phyloP scores from a whole-genome alignment of 2,329 filamentous ascomycete species.

The Neodidymelliopsis sp. region DNA sequence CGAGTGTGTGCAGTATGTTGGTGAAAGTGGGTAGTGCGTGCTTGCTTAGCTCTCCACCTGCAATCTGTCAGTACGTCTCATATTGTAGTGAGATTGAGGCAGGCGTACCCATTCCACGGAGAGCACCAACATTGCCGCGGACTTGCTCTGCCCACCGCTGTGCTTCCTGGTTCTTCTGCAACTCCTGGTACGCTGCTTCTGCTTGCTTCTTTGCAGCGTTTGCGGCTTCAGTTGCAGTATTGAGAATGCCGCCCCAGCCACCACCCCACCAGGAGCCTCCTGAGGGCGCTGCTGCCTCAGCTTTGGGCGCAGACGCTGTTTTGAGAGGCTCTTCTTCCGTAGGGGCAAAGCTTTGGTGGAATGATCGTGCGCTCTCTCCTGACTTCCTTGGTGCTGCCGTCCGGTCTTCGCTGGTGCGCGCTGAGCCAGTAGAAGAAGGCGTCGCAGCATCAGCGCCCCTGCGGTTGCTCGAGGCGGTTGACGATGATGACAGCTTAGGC shows the following conservation, averaged over 20 bases:
- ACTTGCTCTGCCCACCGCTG: conserved; percentile 96
- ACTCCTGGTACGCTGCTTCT: conserved; percentile 90
- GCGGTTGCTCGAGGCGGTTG: conserved; percentile 51
- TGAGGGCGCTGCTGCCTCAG: conserved; percentile 43
- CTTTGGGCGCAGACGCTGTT: conserved; percentile 61
- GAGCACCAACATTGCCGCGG: conserved; percentile 81
- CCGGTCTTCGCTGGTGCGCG: conserved; percentile 68
- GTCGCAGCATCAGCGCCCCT: conserved; percentile 45
- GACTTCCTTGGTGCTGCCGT: conserved; percentile 68
- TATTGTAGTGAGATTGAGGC: not conserved
- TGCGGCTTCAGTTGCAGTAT: conserved; percentile 81
- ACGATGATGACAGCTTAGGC: conserved; percentile 67
- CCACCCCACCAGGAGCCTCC: conserved; percentile 67
- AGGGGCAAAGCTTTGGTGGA: conserved; percentile 75
- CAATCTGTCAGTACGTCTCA: conserved; percentile 21
- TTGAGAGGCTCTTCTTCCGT: conserved; percentile 57
- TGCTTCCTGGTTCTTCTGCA: conserved; percentile 95
- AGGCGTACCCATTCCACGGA: conserved; percentile 74
- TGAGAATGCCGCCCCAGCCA: conserved; percentile 80
- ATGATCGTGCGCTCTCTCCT: conserved; percentile 75
- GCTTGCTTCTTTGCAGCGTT: conserved; percentile 88
- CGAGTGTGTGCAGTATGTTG: conserved; percentile 91
- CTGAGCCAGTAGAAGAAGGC: conserved; percentile 50
- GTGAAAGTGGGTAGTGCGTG: conserved; percentile 94
- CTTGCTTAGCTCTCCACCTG: conserved; percentile 74